Conservation (phyloP, 805 yeast species). For the Candida montana region DNA sequence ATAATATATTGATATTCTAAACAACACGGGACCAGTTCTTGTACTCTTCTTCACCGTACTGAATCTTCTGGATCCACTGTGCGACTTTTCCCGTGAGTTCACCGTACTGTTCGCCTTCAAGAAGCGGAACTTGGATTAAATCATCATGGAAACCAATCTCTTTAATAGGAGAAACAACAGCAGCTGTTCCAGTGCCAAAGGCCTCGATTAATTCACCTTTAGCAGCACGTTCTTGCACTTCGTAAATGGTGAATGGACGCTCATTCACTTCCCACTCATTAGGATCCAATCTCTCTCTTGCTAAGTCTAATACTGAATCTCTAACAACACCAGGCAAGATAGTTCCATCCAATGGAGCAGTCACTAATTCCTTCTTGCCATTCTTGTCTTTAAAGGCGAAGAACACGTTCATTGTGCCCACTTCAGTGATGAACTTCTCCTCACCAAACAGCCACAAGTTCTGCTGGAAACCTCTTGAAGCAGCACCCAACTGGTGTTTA, state of each 20-base stretch:
- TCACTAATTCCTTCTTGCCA: constrained; percentile 86
- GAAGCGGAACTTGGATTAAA: constrained; percentile 71
- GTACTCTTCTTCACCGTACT: constrained; percentile 78
- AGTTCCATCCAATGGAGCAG: constrained; percentile 97
- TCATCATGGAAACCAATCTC: constrained; percentile 76
- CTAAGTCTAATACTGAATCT: constrained; percentile 75
- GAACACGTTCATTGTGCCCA: constrained; percentile 96
- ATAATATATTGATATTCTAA: constrained; percentile 11
- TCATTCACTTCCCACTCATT: constrained; percentile 80
- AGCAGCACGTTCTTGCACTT: constrained; percentile 69
- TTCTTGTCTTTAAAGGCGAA: constrained; percentile 71
- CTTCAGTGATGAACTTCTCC: constrained; percentile 85
- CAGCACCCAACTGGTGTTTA: constrained; percentile 86
- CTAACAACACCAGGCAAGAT: constrained; percentile 96
- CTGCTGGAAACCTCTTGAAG: constrained; percentile 88
- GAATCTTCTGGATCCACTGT: constrained; percentile 83
- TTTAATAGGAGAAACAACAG: constrained; percentile 90
- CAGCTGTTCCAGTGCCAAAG: constrained; percentile 97
- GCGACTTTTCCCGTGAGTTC: constrained; percentile 72
- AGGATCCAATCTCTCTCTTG: constrained; percentile 68
- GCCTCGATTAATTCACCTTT: constrained; percentile 89
- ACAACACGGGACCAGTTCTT: constrained; percentile 43
- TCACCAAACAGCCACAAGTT: constrained; percentile 95
- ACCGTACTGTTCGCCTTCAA: constrained; percentile 75
- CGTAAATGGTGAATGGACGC: constrained; percentile 76